These are phyloP conservation scores for Penicillium sumatraense DNA, from an alignment of 2,329 filamentous ascomycete genomes.

Conservation along the genomic window DNA sequence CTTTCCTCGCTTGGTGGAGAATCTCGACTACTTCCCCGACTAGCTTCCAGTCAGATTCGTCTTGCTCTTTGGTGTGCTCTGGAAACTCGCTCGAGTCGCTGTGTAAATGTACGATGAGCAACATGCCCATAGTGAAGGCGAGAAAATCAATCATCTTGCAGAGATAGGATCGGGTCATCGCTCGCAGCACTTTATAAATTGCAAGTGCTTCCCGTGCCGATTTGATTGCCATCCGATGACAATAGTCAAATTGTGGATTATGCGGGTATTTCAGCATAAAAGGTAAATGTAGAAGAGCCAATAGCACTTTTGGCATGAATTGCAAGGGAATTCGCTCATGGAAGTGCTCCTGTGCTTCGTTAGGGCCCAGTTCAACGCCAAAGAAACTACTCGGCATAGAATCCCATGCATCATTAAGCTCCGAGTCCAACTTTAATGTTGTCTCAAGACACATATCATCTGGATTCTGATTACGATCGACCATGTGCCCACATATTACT, in stretches of 20 bases:
- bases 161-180: conserved; percentile 37
- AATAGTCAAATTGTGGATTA: conserved; percentile 45
- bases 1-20: conserved; percentile 37
- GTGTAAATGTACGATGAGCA: conserved; percentile 50
- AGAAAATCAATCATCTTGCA: conserved; percentile 56
- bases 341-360: conserved; percentile 31
- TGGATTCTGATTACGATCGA: conserved; percentile 48
- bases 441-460: conserved; percentile 40
- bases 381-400: conserved; percentile 38
- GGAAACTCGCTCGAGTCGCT: conserved; percentile 34
- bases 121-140: conserved; percentile 51
- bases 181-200: conserved; percentile 43
- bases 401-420: conserved; percentile 39
- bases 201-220: conserved; percentile 48
- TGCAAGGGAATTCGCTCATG: conserved; percentile 41
- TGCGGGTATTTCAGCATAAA: conserved; percentile 49
- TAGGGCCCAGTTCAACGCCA: conserved; percentile 25
- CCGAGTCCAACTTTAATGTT: conserved; percentile 48
- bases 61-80: conserved; percentile 34
- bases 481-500: conserved; percentile 43
- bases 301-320: conserved; percentile 46
- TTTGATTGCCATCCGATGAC: conserved; percentile 44
- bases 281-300: conserved; percentile 51
- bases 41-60: conserved; percentile 42
- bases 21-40: conserved; percentile 38